Conservation (phyloP, 768 basidiomycete genomes). For the Hygrophoropsis aurantiaca region DNA sequence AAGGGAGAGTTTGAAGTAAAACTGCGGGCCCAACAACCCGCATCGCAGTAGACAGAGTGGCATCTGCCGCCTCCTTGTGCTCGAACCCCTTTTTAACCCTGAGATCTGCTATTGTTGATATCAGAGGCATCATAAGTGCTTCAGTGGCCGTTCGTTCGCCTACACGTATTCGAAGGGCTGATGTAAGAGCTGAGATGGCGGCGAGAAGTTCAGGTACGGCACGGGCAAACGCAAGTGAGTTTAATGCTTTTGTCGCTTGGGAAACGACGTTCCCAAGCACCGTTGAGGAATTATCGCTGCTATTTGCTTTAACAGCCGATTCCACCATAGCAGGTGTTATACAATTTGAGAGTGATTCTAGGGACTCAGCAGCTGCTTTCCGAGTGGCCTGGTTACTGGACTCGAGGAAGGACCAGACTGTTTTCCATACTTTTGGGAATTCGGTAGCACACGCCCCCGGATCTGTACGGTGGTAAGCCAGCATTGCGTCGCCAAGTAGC, state of each 20-base stretch:
- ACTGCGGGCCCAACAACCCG: constrained; percentile 82
- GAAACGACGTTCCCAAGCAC: constrained; percentile 62
- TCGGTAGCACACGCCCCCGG: constrained; percentile 51
- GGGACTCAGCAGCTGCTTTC: constrained; percentile 61
- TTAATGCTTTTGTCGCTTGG: constrained; percentile 66
- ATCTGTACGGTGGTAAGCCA: constrained; percentile 57
- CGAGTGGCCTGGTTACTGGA: constrained; percentile 60
- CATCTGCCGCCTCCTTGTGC: constrained; percentile 85
- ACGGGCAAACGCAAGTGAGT: constrained; percentile 69
- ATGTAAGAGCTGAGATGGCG: constrained; percentile 69
- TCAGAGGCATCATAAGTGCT: constrained; percentile 62
- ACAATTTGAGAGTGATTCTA: constrained; percentile 65
- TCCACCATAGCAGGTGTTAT: constrained; percentile 64
- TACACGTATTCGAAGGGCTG: constrained; percentile 53
- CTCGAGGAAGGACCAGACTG: constrained; percentile 76
- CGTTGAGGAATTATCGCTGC: constrained; percentile 41
- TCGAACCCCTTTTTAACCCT: constrained; percentile 83
- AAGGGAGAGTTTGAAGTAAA: constrained; percentile 69
- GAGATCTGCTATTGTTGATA: constrained; percentile 71
- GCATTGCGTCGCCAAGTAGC: constrained; percentile 71
- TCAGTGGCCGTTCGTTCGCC: constrained; percentile 63
- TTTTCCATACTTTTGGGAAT: constrained; percentile 69
- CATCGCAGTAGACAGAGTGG: constrained; percentile 77
- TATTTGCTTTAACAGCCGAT: constrained; percentile 46
- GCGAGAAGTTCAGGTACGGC: constrained; percentile 80